Conservation (phyloP, 768 basidiomycete species). For the Exidia glandulosa region DNA sequence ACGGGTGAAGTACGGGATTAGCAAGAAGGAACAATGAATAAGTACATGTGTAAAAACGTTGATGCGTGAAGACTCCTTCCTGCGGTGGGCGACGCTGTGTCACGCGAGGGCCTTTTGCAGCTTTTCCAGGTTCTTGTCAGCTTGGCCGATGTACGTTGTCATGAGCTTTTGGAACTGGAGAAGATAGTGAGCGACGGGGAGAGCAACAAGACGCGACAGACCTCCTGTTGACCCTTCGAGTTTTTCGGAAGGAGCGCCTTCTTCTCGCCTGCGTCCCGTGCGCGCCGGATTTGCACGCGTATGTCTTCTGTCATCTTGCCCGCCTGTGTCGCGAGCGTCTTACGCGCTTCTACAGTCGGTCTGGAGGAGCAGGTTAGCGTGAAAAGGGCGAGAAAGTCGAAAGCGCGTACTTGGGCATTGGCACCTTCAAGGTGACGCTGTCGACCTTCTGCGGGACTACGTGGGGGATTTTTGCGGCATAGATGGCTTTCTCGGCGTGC, state of each 20-base stretch:
- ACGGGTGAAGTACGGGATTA: no score
- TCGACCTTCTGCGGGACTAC: conserved; percentile 65
- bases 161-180: conserved; percentile 63
- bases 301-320: conserved; percentile 63
- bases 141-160: conserved; percentile 48
- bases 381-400: neutral
- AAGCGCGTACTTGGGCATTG: conserved; percentile 56
- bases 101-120: conserved; percentile 8
- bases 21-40: no score
- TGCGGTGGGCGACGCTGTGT: no score
- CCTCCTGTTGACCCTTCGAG: conserved; percentile 61
- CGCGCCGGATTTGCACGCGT: conserved; percentile 62
- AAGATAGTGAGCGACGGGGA: conserved; percentile 8
- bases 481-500: conserved; percentile 61
- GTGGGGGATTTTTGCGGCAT: conserved; percentile 62
- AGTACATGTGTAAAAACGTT: no score
- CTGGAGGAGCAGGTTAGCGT: conserved; percentile 26
- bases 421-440: conserved; percentile 60
- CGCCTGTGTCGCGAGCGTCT: conserved; percentile 41
- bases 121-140: conserved; percentile 53
- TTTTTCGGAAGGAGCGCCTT: conserved; percentile 59
- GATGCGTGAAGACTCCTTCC: no score
- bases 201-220: no score
- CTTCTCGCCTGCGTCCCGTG: conserved; percentile 56
- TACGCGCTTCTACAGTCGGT: conserved; percentile 65